These are phyloP conservation scores for Nadsonia commutata DNA, from an alignment of 1,139 yeast genomes.

Conservation along the genomic window DNA sequence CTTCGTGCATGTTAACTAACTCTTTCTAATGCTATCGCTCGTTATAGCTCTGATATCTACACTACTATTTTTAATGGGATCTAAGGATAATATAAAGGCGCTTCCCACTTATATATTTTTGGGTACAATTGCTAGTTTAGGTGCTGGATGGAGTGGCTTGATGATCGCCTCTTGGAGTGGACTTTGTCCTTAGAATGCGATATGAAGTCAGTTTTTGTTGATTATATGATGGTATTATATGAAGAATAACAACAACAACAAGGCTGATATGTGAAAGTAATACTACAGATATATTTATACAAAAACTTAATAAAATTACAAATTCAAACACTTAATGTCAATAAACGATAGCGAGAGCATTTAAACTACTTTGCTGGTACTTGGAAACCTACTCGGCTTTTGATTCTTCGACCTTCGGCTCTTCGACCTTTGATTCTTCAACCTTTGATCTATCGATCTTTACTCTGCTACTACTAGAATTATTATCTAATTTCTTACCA, in stretches of 20 bases:
- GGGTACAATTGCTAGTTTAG: neutral
- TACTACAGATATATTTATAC: too few species aligned
- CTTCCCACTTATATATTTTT: neutral
- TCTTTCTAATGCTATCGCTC: neutral
- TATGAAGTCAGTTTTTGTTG: too few species aligned
- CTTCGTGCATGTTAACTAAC: neutral
- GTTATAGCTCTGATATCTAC: neutral
- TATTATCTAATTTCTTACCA: neutral
- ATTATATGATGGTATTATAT: too few species aligned
- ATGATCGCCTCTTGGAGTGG: neutral
- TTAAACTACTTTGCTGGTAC: too few species aligned
- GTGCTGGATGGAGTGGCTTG: neutral
- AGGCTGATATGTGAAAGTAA: too few species aligned
- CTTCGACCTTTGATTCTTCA: neutral
- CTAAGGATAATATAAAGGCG: neutral
- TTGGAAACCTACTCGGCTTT: too few species aligned
- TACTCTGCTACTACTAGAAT: neutral
- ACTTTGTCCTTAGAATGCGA: neutral
- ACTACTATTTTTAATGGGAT: neutral
- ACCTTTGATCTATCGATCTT: neutral
- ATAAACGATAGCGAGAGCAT: too few species aligned
- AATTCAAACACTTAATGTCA: too few species aligned
- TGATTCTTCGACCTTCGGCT: neutral
- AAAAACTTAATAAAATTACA: too few species aligned
- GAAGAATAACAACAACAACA: too few species aligned